phyloP scores from a whole-genome alignment of 2,329 filamentous ascomycete species.

The Esteya vermicola region DNA sequence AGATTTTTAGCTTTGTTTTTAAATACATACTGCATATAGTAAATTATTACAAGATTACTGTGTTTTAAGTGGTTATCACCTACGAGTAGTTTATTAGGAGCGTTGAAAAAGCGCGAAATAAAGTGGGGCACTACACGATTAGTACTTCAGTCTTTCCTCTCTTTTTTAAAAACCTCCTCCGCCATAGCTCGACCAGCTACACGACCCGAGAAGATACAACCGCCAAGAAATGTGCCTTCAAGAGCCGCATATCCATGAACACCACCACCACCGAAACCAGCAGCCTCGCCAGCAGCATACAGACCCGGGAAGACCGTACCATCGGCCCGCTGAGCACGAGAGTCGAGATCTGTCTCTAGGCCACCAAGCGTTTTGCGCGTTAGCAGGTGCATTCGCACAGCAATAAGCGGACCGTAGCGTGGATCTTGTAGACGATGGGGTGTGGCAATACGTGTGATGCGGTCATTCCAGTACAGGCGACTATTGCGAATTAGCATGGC shows the following conservation, averaged over 20 bases:
- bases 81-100: too few relatives aligned
- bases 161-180: conserved; percentile 22
- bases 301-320: conserved; percentile 37
- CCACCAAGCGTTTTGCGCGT: conserved; percentile 48
- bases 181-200: conserved; percentile 41
- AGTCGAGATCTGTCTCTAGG: conserved; percentile 43
- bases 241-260: conserved; percentile 48
- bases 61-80: too few relatives aligned
- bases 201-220: conserved; percentile 48
- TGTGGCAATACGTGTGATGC: conserved; percentile 31
- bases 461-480: conserved; percentile 40
- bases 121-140: too few relatives aligned
- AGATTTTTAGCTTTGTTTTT: too few relatives aligned
- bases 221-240: conserved; percentile 48
- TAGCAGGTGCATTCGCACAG: conserved; percentile 44
- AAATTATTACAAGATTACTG: too few relatives aligned
- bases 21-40: too few relatives aligned
- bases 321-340: conserved; percentile 36
- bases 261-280: conserved; percentile 47
- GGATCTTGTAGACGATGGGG: conserved; percentile 40
- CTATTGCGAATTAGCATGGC: conserved; percentile 47
- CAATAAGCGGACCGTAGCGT: conserved; percentile 42
- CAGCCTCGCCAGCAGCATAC: conserved; percentile 45
- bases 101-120: too few relatives aligned
- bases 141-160: background rate